Percentiles rank a stretch among this genome's conserved stretches.
These are phyloP conservation scores for Phytophthora hibernalis DNA, from an alignment of 352 stramenopile species.

Conservation along the genomic window DNA sequence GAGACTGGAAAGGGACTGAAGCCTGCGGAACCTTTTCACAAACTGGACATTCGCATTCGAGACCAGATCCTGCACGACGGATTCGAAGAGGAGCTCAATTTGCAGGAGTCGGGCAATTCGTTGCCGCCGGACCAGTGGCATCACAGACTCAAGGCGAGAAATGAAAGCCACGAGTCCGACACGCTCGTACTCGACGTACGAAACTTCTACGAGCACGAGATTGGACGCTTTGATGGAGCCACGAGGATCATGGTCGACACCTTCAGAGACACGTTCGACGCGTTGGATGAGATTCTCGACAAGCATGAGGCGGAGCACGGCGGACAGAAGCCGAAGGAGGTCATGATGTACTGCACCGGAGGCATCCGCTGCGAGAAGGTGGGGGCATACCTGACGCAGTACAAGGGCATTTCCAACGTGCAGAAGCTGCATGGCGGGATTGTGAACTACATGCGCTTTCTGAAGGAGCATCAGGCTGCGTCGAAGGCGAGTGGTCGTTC, in stretches of 20 bases:
- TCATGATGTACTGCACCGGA: conserved; percentile 76
- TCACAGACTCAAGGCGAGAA: conserved; percentile 40
- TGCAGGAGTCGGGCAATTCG: conserved; percentile 33
- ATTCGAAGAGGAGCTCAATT: conserved; percentile 41
- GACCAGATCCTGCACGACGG: conserved; percentile 93
- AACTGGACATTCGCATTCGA: conserved; percentile 91
- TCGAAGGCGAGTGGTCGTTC: conserved; percentile 8
- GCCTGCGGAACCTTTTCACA: conserved; percentile 56
- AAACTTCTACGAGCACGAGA: conserved; percentile 70
- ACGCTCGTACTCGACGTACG: conserved; percentile 54
- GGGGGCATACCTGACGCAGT: conserved; percentile 66
- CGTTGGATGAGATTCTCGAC: conserved; percentile 54
- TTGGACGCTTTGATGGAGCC: conserved; percentile 58
- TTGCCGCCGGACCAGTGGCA: conserved; percentile 47
- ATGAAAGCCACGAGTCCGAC: conserved; percentile 29
- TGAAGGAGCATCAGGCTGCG: conserved; percentile 45
- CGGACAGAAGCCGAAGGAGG: conserved; percentile 44
- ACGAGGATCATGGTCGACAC: conserved; percentile 72
- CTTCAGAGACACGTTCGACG: conserved; percentile 62
- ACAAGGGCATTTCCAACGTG: conserved; percentile 61
- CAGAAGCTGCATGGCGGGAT: conserved; percentile 68
- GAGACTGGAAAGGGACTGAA: neutral
- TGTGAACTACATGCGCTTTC: conserved; percentile 64
- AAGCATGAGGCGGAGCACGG: conserved; percentile 38
- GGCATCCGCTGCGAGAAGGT: conserved; percentile 75